These are phyloP conservation scores for Phytophthora constricta DNA, from an alignment of 352 stramenopile genomes.

Conservation along the genomic window DNA sequence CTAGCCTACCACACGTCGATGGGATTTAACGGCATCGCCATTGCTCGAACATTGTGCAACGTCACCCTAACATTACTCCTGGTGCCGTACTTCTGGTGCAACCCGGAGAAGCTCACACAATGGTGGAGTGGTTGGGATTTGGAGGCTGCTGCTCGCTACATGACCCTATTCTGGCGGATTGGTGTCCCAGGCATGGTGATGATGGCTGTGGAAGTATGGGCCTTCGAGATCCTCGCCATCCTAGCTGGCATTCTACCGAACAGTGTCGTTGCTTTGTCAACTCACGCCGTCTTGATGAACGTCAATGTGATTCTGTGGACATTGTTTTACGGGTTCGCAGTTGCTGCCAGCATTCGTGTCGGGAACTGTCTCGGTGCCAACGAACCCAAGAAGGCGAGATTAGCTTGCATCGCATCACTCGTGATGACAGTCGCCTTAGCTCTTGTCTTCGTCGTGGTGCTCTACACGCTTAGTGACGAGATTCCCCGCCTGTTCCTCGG, in stretches of 20 bases:
- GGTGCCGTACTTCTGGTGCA: conserved; percentile 52
- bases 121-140: conserved; percentile 50
- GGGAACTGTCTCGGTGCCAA: conserved; percentile 60
- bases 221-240: conserved; percentile 60
- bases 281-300: conserved; percentile 61
- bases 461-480: conserved; percentile 20
- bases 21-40: conserved; percentile 72
- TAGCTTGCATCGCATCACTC: conserved; percentile 41
- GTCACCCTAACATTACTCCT: conserved; percentile 47
- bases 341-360: conserved; percentile 58
- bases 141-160: conserved; percentile 28
- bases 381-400: conserved; percentile 35
- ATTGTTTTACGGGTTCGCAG: conserved; percentile 50
- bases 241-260: conserved; percentile 51
- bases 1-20: conserved; percentile 69
- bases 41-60: conserved; percentile 56
- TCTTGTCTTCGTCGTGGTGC: conserved; percentile 15
- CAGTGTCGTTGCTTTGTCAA: conserved; percentile 50
- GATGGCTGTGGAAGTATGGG: conserved; percentile 65
- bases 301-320: conserved; percentile 59
- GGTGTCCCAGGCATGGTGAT: conserved; percentile 61
- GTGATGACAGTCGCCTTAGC: conserved; percentile 35
- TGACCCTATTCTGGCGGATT: conserved; percentile 45
- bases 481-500: conserved; percentile 51
- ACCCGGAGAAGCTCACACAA: conserved; percentile 27